Percentiles rank a stretch among this genome's conserved stretches.
Evolutionary conservation across 495 filamentous ascomycete species (phyloP).

Genomic region (Jackrogersella minutella): DNA sequence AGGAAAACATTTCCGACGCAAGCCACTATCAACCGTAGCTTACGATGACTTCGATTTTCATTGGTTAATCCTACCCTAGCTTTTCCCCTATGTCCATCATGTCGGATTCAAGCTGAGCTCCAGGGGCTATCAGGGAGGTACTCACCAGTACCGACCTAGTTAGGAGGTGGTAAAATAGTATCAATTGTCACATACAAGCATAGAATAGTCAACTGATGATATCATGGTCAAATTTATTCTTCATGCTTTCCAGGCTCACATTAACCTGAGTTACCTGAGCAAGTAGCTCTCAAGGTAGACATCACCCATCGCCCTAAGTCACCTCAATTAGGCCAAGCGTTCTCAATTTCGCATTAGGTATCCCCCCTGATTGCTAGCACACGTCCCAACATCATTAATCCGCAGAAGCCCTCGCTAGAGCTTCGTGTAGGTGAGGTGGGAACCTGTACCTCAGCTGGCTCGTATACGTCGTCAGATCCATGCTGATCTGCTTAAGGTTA

Average conservation of each 20-base stretch:
- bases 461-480: conserved; percentile 92
- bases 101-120: not conserved
- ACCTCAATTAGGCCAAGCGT: not conserved
- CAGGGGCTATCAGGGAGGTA: no score
- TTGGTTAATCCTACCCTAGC: conserved; percentile 5
- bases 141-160: no score
- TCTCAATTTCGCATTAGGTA: not conserved
- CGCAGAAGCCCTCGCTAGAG: conserved; percentile 75
- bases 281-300: no score
- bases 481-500: conserved; percentile 75
- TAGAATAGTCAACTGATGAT: not conserved
- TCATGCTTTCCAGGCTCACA: not conserved
- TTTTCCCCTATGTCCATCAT: not conserved
- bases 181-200: not conserved
- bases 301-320: not conserved
- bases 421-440: conserved; percentile 75
- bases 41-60: not conserved
- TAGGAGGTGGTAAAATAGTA: no score
- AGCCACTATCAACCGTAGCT: no score
- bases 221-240: not conserved
- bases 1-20: conserved; percentile 12
- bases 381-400: conserved; percentile 53
- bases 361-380: conserved; percentile 9
- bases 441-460: conserved; percentile 92
- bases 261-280: not conserved